phyloP scores from a whole-genome alignment of 1,284 basidiomycete species.

The Moniliella sp. region DNA sequence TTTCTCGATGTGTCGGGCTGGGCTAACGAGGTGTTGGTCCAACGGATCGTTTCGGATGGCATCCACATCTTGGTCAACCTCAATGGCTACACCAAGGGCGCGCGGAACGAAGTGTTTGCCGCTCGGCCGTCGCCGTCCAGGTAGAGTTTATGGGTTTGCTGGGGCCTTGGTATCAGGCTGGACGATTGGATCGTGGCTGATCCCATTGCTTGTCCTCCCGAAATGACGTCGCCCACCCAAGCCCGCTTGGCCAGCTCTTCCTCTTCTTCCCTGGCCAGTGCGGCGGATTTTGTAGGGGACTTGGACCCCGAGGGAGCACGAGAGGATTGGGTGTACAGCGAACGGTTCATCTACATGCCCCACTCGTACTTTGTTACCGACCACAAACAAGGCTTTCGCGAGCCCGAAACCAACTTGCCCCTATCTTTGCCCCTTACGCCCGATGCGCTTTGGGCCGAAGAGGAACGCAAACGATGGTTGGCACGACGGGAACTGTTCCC shows the following conservation, averaged over 20 bases:
- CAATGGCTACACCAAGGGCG: conserved; percentile 48
- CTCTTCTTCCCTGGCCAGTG: conserved; percentile 2
- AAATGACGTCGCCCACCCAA: conserved; percentile 27
- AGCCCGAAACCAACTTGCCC: conserved; percentile 4
- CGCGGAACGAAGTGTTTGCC: conserved; percentile 46
- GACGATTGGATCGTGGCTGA: conserved; percentile 48
- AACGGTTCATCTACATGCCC: conserved; percentile 38
- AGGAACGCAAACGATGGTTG: conserved; percentile 38
- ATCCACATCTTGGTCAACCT: conserved; percentile 45
- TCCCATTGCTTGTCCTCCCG: conserved; percentile 40
- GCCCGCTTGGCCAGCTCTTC: neutral
- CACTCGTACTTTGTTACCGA: conserved; percentile 46
- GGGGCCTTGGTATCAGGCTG: conserved; percentile 44
- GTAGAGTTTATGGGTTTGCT: conserved; percentile 40
- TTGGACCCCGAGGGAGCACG: conserved; percentile 40
- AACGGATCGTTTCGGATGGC: conserved; percentile 39
- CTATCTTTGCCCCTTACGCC: neutral
- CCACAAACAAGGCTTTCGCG: conserved; percentile 42
- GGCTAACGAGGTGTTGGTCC: conserved; percentile 37
- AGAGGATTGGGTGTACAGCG: conserved; percentile 41
- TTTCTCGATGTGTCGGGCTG: conserved; percentile 42
- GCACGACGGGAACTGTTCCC: conserved; percentile 38
- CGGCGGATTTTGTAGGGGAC: conserved; percentile 37
- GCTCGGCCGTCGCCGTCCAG: conserved; percentile 43
- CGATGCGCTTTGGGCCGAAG: conserved; percentile 38